phyloP scores from a whole-genome alignment of 192 early-diverging fungal species.

The Coemansia reversa region DNA sequence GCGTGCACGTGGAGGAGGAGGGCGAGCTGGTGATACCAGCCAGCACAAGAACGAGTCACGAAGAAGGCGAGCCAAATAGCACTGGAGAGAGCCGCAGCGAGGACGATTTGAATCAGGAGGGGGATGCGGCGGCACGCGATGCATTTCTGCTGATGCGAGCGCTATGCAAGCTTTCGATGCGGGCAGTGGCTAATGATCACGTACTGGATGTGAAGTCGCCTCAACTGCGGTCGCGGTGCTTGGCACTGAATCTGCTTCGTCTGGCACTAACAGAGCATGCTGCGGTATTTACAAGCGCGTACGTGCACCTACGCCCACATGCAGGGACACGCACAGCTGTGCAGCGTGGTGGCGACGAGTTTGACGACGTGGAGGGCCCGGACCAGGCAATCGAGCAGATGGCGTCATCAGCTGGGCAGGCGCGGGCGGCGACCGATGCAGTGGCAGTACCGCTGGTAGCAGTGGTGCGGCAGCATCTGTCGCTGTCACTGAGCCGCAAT shows the following conservation, averaged over 20 bases:
- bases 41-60: no score
- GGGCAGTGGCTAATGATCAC: conserved; percentile 66
- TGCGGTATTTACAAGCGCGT: conserved; percentile 67
- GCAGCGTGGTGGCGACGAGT: conserved; percentile 34
- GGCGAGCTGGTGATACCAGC: background rate
- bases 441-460: conserved; percentile 71
- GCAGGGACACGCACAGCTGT: background rate
- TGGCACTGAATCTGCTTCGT: conserved; percentile 79
- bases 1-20: conserved; percentile 49
- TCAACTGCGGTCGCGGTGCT: conserved; percentile 78
- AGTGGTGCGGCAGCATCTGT: conserved; percentile 84
- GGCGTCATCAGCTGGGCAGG: conserved; percentile 7
- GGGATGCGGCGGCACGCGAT: conserved; percentile 59
- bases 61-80: no score
- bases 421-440: background rate
- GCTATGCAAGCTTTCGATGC: conserved; percentile 87
- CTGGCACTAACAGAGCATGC: conserved; percentile 73
- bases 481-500: conserved; percentile 79
- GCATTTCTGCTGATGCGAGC: conserved; percentile 84
- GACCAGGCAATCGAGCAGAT: conserved; percentile 34
- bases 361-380: conserved; percentile 43
- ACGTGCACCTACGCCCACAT: conserved; percentile 43
- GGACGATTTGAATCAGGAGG: background rate
- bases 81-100: background rate
- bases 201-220: conserved; percentile 74